Evolutionary conservation across 1,139 yeast species (phyloP), one percentile per base, ranked within the genome.

Genomic region (Pneumocystis jirovecii): DNA sequence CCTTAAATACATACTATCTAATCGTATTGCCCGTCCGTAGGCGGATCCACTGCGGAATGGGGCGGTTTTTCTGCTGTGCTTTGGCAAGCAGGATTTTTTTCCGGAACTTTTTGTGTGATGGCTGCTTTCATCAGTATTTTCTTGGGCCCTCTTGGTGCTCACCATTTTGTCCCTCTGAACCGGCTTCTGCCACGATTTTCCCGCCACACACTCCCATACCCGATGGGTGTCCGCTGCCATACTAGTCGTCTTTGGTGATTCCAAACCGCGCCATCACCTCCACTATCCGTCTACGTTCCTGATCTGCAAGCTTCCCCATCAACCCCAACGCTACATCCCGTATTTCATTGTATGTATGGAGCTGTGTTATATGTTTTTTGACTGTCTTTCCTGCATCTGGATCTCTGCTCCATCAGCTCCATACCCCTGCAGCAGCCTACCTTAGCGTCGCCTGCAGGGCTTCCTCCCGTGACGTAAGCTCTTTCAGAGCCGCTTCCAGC

Each of bases 1-100:
- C 61, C 45, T 66, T 68, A 65, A 74, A 89, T 10, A 25, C n/a
- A 12, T 50, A 50, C 57, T 50, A 50, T 50, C 10, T 50, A 25
- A 93, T 87, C 77, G 86, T 90, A 95, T 90, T 91, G 82, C 83
- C 86, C 80, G 98, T 90, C 87, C 91, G 93, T 83, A 93, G 86
- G 84, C 98, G 89, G 88, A 91, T 85, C 97, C 97, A 95, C 84
- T 93, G 97, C 78, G 99, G 98, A 81, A 95, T 87, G 80, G 97
- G 97, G 85, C 98, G 89, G 95, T 91, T 93, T 84, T 90, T 96
- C 85, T 91, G 93, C 81, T 86, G 86, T 80, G 97, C 97, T 87
- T 93, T 93, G 80, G 96, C 97, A 82, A 95, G 87, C 87, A 90
- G 93, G 85, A 91, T 95, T 90, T 95, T 95, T 83, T 88, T 89